Base-by-base conservation (phyloP, 495 filamentous ascomycete species). In the Daldinia grandis region DNA sequence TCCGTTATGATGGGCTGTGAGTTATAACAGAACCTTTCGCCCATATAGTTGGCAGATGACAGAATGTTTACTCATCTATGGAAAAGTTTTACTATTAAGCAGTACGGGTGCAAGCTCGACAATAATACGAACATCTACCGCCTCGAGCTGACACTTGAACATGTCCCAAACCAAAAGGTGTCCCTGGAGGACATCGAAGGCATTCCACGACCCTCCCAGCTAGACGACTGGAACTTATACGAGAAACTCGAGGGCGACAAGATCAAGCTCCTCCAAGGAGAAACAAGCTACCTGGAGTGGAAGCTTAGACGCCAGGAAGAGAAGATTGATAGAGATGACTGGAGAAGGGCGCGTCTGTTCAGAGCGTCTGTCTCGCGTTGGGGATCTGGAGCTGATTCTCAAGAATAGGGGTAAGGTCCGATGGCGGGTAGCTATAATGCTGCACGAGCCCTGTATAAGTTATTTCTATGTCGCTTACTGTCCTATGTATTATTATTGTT, bases 1-100 rank as follows among this genome's bases (percentile, higher is more conserved):
- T 87, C 5, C 74, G 85, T 53, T 85, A 85, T 42, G 85, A 87
- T 67, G 85, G 85, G 54, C 58, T 84, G 82, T 87, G 76, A 58
- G 81, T 79, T 1, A 33, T 47, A 12, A 6, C 25, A 19, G 30
- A 38, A 25, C 7, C 51, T 19, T 21, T 31, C 5, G 1, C 33
- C 4, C 31, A 12, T 3, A 12, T 56, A 56, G 24, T 15, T 8
- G 14, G 56, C 21, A 27, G 21, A 21, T 25, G 6, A 59, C 7
- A 42, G 4, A 59, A 25, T 31, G 19, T 14, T 44, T 42, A 59
- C 56, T 58, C 10, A 30, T 38, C 15, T 1, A 24, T 42, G 37
- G 0, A 33, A 49, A 19, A 67, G 63, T 19, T 74, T 76, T 49
- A 74, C 68, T n/a, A 57, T 86, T 24, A 72, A 64, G 17, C 77